Conservation (phyloP, 1,284 basidiomycete species). For the Fomitiporia mediterranea region DNA sequence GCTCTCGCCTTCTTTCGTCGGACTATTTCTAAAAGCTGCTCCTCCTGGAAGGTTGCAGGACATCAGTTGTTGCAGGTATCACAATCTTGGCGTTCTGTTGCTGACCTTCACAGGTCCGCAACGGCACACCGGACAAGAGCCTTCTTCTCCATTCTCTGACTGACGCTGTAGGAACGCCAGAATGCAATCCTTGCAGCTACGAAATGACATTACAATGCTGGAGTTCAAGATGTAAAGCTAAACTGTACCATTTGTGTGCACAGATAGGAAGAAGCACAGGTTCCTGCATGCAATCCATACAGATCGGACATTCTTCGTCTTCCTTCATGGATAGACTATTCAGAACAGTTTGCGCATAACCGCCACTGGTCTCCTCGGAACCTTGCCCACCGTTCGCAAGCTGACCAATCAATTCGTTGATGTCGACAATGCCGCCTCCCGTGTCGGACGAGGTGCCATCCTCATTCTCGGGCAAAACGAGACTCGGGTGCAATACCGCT, state of each 20-base stretch:
- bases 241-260: conserved; percentile 67
- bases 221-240: background rate
- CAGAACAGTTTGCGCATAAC: conserved; percentile 64
- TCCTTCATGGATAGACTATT: conserved; percentile 44
- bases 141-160: conserved; percentile 60
- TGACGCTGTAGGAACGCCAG: conserved; percentile 61
- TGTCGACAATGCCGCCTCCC: conserved; percentile 43
- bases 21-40: conserved; percentile 62
- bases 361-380: conserved; percentile 32
- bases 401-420: conserved; percentile 60
- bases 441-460: conserved; percentile 35
- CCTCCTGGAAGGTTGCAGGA: conserved; percentile 33
- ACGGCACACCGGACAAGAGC: conserved; percentile 69
- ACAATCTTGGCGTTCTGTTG: background rate
- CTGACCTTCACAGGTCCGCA: conserved; percentile 58
- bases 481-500: conserved; percentile 79
- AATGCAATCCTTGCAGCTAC: conserved; percentile 84
- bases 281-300: conserved; percentile 68
- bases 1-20: conserved; percentile 28
- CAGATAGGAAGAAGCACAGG: conserved; percentile 73
- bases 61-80: background rate
- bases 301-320: conserved; percentile 74
- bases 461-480: conserved; percentile 57
- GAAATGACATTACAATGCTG: background rate
- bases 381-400: conserved; percentile 41